Evolutionary conservation across 116 monocot species (phyloP).

Genomic region (Papilionanthe hybrid): DNA sequence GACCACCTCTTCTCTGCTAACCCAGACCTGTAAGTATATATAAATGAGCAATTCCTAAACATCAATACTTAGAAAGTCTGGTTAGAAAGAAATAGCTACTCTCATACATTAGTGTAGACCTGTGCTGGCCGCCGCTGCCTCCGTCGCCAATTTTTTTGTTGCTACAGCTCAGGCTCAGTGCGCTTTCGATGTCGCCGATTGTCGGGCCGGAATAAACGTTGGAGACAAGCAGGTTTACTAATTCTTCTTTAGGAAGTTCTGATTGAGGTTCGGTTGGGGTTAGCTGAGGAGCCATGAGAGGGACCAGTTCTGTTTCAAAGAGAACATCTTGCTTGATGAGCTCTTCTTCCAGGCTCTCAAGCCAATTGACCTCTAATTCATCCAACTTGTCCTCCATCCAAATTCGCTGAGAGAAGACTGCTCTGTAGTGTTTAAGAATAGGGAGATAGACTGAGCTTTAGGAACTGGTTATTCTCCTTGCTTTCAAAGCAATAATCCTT

Average conservation of each 20-base stretch:
- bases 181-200: slow-evolving; percentile 45
- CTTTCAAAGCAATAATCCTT: neutral
- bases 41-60: neutral
- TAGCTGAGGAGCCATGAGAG: slow-evolving; percentile 18
- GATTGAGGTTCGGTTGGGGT: neutral
- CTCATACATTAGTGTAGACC: neutral
- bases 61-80: neutral
- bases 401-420: neutral
- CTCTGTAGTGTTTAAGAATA: neutral
- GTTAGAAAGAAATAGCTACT: neutral
- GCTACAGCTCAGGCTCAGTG: slow-evolving; percentile 12
- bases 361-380: neutral
- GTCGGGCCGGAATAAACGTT: slow-evolving; percentile 62
- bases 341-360: slow-evolving; percentile 15
- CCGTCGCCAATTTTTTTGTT: too few relatives aligned
- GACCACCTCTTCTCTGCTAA: slow-evolving; percentile 38
- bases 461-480: neutral
- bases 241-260: neutral
- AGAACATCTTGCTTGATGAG: slow-evolving; percentile 22
- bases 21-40: slow-evolving; percentile 31
- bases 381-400: slow-evolving; percentile 8
- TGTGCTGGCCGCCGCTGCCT: neutral
- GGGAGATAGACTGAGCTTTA: neutral
- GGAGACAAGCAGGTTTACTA: slow-evolving; percentile 33
- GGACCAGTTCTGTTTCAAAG: neutral